These are phyloP conservation scores for Capronia epimyces DNA, from an alignment of 2,329 filamentous ascomycete species.

Conservation along the genomic window DNA sequence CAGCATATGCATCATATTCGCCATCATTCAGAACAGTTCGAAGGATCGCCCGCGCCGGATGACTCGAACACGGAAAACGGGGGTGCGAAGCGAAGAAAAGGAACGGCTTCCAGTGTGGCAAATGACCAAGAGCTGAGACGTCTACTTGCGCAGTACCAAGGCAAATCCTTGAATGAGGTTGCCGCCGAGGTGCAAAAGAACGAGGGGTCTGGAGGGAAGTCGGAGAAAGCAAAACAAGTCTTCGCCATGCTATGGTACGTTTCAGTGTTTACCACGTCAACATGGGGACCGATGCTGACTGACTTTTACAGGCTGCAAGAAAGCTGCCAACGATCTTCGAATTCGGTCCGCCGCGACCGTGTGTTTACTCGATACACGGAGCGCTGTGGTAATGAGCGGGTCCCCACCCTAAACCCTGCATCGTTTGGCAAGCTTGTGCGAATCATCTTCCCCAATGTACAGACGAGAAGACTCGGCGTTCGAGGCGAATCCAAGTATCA, in stretches of 20 bases:
- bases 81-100: constrained; percentile 39
- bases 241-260: constrained; percentile 50
- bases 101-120: constrained; percentile 44
- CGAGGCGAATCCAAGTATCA: constrained; percentile 98
- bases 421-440: constrained; percentile 97
- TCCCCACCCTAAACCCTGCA: constrained; percentile 90
- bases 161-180: constrained; percentile 43
- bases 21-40: constrained; percentile 30
- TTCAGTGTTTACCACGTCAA: too few relatives aligned
- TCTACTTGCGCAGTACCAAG: constrained; percentile 44
- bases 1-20: constrained; percentile 35
- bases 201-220: constrained; percentile 46
- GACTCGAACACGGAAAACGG: constrained; percentile 40
- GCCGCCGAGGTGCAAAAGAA: constrained; percentile 46
- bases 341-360: constrained; percentile 80
- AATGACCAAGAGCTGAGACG: constrained; percentile 48
- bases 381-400: constrained; percentile 84
- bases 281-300: neutral
- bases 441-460: constrained; percentile 90
- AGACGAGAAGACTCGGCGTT: constrained; percentile 85
- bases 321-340: constrained; percentile 43
- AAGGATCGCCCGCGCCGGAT: constrained; percentile 39
- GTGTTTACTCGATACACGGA: constrained; percentile 96
- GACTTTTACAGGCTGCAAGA: constrained; percentile 40
- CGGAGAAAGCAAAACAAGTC: constrained; percentile 49